These are phyloP conservation scores for Spathaspora hagerdaliae DNA, from an alignment of 805 yeast species.

Conservation along the genomic window DNA sequence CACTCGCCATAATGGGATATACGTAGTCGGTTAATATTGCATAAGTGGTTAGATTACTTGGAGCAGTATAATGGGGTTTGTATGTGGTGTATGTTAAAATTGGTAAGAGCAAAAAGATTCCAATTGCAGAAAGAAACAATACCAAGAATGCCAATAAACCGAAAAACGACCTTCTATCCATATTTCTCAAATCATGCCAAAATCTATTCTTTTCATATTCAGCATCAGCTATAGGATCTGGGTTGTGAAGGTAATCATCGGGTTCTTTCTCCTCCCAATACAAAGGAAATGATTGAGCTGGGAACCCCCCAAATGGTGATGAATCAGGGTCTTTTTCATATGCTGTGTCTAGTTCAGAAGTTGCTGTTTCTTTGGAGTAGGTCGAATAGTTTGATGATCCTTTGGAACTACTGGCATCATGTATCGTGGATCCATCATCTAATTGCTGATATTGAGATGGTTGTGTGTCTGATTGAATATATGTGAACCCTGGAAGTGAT, in stretches of 20 bases:
- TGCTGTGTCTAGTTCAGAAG: background rate
- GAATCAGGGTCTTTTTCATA: slow-evolving; percentile 39
- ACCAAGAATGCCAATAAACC: slow-evolving; percentile 58
- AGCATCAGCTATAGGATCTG: slow-evolving; percentile 92
- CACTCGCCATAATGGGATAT: slow-evolving; percentile 54
- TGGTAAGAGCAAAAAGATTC: slow-evolving; percentile 74
- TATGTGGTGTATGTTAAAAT: slow-evolving; percentile 57
- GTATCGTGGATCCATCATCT: background rate
- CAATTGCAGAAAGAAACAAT: slow-evolving; percentile 57
- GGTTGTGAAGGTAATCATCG: slow-evolving; percentile 93
- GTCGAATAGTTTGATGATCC: background rate
- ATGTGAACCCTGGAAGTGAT: background rate
- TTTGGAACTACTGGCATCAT: background rate
- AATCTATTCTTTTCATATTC: slow-evolving; percentile 71
- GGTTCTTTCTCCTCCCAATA: slow-evolving; percentile 90
- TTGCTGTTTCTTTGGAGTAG: background rate
- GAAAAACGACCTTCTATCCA: slow-evolving; percentile 59
- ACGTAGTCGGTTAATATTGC: slow-evolving; percentile 48
- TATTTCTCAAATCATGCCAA: slow-evolving; percentile 55
- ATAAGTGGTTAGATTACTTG: slow-evolving; percentile 9
- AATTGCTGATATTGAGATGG: background rate
- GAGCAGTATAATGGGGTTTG: background rate
- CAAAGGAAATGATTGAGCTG: slow-evolving; percentile 86
- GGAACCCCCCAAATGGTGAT: slow-evolving; percentile 95
- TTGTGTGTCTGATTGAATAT: background rate